Evolutionary conservation across 2,329 filamentous ascomycete genomes (phyloP).

Genomic region (Phialocephala subalpina): DNA sequence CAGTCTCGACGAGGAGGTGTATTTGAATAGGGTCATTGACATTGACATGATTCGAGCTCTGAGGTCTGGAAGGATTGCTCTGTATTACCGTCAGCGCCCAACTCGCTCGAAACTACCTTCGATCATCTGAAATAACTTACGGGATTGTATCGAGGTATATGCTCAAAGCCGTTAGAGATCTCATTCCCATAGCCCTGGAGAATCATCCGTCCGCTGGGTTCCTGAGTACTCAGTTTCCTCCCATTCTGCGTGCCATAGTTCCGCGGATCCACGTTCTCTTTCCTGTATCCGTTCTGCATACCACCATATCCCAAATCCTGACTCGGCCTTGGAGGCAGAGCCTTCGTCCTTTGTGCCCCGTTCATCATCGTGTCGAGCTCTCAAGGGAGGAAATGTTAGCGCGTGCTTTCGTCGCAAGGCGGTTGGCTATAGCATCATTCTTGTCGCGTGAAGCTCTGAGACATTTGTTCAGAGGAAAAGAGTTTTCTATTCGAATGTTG

Average conservation of each 20-base stretch:
- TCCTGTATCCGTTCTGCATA: conserved; percentile 28
- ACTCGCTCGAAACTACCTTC: not conserved
- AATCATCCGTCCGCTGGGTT: conserved; percentile 56
- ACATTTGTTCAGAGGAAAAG: not conserved
- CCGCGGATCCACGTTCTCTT: conserved; percentile 25
- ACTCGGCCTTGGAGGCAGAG: conserved; percentile 32
- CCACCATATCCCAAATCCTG: conserved; percentile 32
- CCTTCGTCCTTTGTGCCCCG: conserved; percentile 25
- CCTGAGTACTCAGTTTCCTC: conserved; percentile 22
- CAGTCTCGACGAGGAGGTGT: conserved; percentile 92
- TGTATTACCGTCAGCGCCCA: conserved; percentile 41
- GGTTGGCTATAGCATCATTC: conserved; percentile 21
- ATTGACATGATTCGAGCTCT: conserved; percentile 65
- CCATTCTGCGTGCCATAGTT: conserved; percentile 20
- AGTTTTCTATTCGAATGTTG: not conserved
- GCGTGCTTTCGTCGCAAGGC: conserved; percentile 3
- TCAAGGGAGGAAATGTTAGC: not conserved
- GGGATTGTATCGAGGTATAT: conserved; percentile 63
- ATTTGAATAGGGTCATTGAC: conserved; percentile 80
- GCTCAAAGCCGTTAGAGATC: conserved; percentile 60
- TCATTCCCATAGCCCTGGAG: conserved; percentile 67
- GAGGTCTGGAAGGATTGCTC: conserved; percentile 59
- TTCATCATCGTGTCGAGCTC: conserved; percentile 25
- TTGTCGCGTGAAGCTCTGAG: not conserved
- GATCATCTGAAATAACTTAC: conserved; percentile 48